These are phyloP conservation scores for Mrakia gelida DNA, from an alignment of 768 basidiomycete species.

Conservation along the genomic window DNA sequence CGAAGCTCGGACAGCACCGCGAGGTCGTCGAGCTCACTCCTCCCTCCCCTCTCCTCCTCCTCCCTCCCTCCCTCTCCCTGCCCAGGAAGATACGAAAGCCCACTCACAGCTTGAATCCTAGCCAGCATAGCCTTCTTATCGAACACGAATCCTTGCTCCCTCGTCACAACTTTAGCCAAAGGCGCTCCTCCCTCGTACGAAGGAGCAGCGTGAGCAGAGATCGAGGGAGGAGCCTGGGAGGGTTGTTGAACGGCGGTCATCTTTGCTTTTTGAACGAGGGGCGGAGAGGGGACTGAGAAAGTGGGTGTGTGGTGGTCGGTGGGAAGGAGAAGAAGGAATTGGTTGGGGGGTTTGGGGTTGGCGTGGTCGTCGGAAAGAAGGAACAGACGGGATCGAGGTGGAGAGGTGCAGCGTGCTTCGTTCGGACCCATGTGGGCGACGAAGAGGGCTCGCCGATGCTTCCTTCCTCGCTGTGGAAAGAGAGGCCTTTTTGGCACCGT, in stretches of 20 bases:
- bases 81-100: too few species aligned
- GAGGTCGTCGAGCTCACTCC: neutral
- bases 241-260: neutral
- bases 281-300: neutral
- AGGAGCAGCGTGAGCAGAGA: neutral
- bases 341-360: too few species aligned
- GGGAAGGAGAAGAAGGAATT: neutral
- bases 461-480: too few species aligned
- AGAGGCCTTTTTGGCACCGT: too few species aligned
- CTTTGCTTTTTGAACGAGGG: neutral
- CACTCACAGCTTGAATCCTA: conserved; percentile 1
- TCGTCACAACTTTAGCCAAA: neutral
- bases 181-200: conserved; percentile 1
- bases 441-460: neutral
- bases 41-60: neutral
- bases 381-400: neutral
- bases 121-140: conserved; percentile 13
- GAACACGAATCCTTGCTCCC: conserved; percentile 2
- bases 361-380: neutral
- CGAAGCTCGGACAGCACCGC: too few species aligned
- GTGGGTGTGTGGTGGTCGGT: neutral
- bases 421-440: neutral
- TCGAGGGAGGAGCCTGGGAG: neutral
- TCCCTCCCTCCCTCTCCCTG: neutral
- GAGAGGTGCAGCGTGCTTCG: neutral